These are phyloP conservation scores for Antrodiella citrinella DNA, from an alignment of 768 basidiomycete species.

Conservation along the genomic window DNA sequence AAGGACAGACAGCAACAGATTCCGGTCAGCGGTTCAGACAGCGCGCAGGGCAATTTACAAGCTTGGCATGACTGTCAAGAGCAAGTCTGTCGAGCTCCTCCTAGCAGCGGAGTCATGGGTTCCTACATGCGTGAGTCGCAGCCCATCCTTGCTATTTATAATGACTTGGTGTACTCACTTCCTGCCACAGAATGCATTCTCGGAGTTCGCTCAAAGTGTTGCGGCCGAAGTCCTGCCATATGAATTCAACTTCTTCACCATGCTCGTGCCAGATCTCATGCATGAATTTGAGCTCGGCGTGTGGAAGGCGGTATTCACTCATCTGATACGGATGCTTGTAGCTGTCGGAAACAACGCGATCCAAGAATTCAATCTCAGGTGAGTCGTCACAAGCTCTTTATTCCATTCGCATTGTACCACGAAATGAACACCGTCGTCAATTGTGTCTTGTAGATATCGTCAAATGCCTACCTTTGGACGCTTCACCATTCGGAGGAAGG, in stretches of 20 bases:
- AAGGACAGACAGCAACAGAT: conserved; percentile 11
- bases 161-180: neutral
- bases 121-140: conserved; percentile 21
- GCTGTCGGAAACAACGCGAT: conserved; percentile 11
- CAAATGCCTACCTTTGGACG: conserved; percentile 21
- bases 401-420: too few relatives aligned
- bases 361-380: conserved; percentile 20
- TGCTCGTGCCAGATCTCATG: conserved; percentile 29
- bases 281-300: conserved; percentile 35
- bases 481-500: conserved; percentile 13
- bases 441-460: conserved; percentile 4
- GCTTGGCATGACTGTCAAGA: conserved; percentile 19
- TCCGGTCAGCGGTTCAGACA: conserved; percentile 4
- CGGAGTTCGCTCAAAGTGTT: neutral
- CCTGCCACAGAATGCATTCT: conserved; percentile 27
- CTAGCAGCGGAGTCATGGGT: conserved; percentile 24
- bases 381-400: neutral
- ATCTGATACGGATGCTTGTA: conserved; percentile 27
- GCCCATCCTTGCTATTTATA: neutral
- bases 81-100: conserved; percentile 17
- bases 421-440: too few relatives aligned
- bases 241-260: conserved; percentile 15
- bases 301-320: conserved; percentile 28
- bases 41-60: conserved; percentile 23
- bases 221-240: conserved; percentile 12